Evolutionary conservation across 2,329 filamentous ascomycete species (phyloP).

Genomic region (Cucurbitaria berberidis): DNA sequence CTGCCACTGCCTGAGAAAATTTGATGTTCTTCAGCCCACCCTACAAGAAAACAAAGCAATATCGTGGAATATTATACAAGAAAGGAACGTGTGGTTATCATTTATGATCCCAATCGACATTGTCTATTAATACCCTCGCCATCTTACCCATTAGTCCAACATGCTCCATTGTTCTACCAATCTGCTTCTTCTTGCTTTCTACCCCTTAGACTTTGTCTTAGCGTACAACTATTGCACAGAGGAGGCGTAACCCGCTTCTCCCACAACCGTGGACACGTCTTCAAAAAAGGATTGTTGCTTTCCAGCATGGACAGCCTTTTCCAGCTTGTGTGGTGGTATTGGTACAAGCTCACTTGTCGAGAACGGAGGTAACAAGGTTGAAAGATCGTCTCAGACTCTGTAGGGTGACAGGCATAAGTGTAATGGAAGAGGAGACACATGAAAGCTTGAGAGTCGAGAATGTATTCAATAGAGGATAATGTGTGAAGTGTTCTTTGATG

Average conservation of each 20-base stretch:
- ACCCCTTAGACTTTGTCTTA: not conserved
- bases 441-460: not conserved
- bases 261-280: slow-evolving; percentile 20
- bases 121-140: too few species aligned
- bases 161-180: not conserved
- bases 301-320: not conserved
- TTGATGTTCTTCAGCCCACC: too few species aligned
- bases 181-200: not conserved
- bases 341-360: not conserved
- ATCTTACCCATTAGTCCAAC: not conserved
- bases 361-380: slow-evolving; percentile 19
- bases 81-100: too few species aligned
- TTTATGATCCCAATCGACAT: too few species aligned
- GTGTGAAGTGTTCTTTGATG: too few species aligned
- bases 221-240: slow-evolving; percentile 21
- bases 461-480: too few species aligned
- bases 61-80: too few species aligned
- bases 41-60: too few species aligned
- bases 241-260: slow-evolving; percentile 27
- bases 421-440: not conserved
- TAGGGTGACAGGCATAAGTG: not conserved
- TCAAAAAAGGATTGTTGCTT: slow-evolving; percentile 10
- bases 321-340: not conserved
- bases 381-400: not conserved
- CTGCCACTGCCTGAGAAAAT: too few species aligned